Base-by-base conservation (phyloP, 1,284 basidiomycete species). In the Ceratobasidium papillatum region DNA sequence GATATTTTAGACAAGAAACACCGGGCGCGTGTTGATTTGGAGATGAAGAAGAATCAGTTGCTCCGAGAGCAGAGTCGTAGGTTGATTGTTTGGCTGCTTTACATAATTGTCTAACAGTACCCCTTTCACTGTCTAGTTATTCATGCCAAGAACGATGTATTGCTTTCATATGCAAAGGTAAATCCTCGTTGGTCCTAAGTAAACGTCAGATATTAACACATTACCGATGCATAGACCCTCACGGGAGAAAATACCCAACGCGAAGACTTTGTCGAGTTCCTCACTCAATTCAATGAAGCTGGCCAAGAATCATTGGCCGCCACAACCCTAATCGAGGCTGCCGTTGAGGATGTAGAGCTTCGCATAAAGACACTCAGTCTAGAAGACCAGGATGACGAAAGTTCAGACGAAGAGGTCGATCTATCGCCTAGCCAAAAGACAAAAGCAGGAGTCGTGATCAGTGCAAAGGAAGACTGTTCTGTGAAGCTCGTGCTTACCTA, bases 401-500 rank as follows among this genome's bases (percentile, higher is more conserved):
- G 77, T 76, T 12, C 84, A 82, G 22, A 80, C 82, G 58, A 83
- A 86, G 41, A 82, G 81, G 12, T 80, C 84, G 59, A 82, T 85
- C 19, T 58, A 61, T 79, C 87, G 19, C 54, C 52, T 27, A 59
- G 59, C 17, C 38, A 59, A n/a, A 74, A 66, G 41, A 76, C 74
- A 17, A 74, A 74, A 38, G 71, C 64, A 30, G 75, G 72, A 14
- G 65, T 78, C 25, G 51, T 76, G n/a, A 65, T 77, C 41, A 75
- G 78, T 61, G 80, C 85, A 1, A 82, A 85, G 47, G 79, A 80
- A 0, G 80, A 82, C 9, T 79, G 79, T 3, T 78, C 80, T 1
- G 81, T 84, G 27, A 82, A 85, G n/a, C 81, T 89, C 64, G 86
- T 84, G 65, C 78, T 89, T n/a, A 86, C 85, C 11, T 89, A 90